Evolutionary conservation across 1,284 basidiomycete genomes (phyloP).

Genomic region (Vanrija sp.): DNA sequence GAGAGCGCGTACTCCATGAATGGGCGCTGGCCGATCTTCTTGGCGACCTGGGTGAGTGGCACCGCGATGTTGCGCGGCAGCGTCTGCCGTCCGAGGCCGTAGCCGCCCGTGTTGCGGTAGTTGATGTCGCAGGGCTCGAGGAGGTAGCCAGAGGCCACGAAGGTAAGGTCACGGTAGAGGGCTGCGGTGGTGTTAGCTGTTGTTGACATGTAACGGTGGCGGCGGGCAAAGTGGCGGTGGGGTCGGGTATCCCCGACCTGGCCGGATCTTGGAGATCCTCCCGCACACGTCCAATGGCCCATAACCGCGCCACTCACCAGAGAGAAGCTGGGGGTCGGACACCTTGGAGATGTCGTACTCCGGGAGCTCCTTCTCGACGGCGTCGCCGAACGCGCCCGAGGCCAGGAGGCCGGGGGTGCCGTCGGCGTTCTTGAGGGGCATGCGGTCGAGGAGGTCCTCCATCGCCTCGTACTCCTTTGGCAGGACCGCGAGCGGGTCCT

Average conservation of each 20-base stretch:
- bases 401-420: constrained; percentile 12
- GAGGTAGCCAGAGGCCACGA: constrained; percentile 17
- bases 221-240: too few relatives aligned
- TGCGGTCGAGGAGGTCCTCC: constrained; percentile 17
- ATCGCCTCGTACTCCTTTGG: constrained; percentile 19
- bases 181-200: neutral
- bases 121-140: constrained; percentile 21
- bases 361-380: constrained; percentile 13
- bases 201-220: too few relatives aligned
- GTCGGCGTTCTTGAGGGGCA: constrained; percentile 13
- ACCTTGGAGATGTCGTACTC: constrained; percentile 18
- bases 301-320: constrained; percentile 4
- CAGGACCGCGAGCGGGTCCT: constrained; percentile 13
- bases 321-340: constrained; percentile 7
- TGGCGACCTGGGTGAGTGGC: constrained; percentile 12
- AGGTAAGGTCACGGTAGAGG: constrained; percentile 22
- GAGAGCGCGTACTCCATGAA: constrained; percentile 24
- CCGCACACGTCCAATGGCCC: neutral
- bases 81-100: constrained; percentile 18
- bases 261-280: neutral
- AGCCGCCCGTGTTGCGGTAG: constrained; percentile 15
- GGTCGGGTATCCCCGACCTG: too few relatives aligned
- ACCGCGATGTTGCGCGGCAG: constrained; percentile 20
- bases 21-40: constrained; percentile 18
- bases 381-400: constrained; percentile 16